phyloP scores from a whole-genome alignment of 768 basidiomycete genomes.

The Hygrocybe punicea region DNA sequence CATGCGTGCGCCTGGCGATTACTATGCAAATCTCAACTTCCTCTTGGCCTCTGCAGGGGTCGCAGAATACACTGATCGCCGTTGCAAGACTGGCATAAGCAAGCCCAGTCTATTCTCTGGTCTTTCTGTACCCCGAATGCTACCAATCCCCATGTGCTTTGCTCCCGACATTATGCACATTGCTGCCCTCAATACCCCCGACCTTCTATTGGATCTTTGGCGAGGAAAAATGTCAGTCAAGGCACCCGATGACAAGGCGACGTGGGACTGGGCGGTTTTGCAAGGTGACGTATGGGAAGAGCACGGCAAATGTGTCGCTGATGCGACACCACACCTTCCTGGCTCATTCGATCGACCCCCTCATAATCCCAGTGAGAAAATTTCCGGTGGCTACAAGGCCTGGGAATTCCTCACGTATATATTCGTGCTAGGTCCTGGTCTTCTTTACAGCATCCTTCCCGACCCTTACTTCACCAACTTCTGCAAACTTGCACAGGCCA shows the following conservation, averaged over 20 bases:
- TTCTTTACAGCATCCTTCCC: constrained; percentile 14
- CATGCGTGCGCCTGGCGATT: background rate
- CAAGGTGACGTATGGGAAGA: constrained; percentile 12
- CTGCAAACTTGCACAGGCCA: constrained; percentile 1
- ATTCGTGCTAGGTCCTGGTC: constrained; percentile 5
- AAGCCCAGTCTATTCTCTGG: constrained; percentile 39
- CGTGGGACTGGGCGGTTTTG: constrained; percentile 33
- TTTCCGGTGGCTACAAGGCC: constrained; percentile 37
- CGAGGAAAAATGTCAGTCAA: constrained; percentile 23
- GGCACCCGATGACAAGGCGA: constrained; percentile 13
- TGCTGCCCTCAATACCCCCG: constrained; percentile 32
- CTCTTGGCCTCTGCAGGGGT: constrained; percentile 27
- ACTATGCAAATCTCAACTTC: background rate
- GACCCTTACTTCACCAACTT: background rate
- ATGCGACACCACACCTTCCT: constrained; percentile 2
- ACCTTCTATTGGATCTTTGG: constrained; percentile 20
- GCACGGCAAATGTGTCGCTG: constrained; percentile 16
- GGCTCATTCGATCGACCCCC: constrained; percentile 22
- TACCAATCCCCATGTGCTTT: constrained; percentile 25
- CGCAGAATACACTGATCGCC: constrained; percentile 20
- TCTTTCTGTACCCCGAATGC: constrained; percentile 35
- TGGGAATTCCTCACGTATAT: constrained; percentile 33
- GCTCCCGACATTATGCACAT: constrained; percentile 43
- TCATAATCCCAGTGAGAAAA: constrained; percentile 11
- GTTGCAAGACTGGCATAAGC: constrained; percentile 33